A percentile compares a stretch with the other conserved stretches of the same genome.
phyloP scores from a whole-genome alignment of 2,329 filamentous ascomycete genomes.

The Penicillium griseofulvum region DNA sequence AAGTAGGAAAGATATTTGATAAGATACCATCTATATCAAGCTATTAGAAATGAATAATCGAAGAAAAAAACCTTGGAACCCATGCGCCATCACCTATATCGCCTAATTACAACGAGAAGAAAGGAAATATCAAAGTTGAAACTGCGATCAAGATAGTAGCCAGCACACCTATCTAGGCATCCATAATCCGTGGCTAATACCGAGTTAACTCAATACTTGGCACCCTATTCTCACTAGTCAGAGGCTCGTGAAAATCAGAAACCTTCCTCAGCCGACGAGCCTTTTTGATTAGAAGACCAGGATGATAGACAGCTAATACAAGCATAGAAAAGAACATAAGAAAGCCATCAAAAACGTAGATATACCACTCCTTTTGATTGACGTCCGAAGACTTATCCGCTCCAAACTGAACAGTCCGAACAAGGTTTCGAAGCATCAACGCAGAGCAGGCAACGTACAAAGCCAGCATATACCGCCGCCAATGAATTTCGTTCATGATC shows the following conservation, averaged over 20 bases:
- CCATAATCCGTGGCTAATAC: too few species aligned
- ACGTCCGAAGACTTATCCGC: constrained; percentile 11
- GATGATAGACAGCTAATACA: constrained; percentile 26
- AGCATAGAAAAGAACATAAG: constrained; percentile 25
- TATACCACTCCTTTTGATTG: constrained; percentile 26
- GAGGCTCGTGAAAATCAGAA: not conserved
- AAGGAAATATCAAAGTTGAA: too few species aligned
- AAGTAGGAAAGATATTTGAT: too few species aligned
- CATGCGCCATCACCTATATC: too few species aligned
- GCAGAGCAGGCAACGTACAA: constrained; percentile 26
- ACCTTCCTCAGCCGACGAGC: constrained; percentile 4
- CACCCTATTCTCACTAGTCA: too few species aligned
- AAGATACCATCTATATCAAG: too few species aligned
- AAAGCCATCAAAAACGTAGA: constrained; percentile 35
- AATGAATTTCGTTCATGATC: constrained; percentile 14
- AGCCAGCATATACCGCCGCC: constrained; percentile 28
- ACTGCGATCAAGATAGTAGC: too few species aligned
- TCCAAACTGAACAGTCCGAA: constrained; percentile 31
- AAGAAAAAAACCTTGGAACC: too few species aligned
- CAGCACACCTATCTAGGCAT: too few species aligned
- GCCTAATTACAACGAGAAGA: too few species aligned
- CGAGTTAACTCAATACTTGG: too few species aligned
- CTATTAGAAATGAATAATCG: too few species aligned
- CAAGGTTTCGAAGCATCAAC: constrained; percentile 29
- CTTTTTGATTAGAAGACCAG: constrained; percentile 22